Evolutionary conservation across 176 grass and related monocot genomes (phyloP).

Genomic region (Hordeum marinum): DNA sequence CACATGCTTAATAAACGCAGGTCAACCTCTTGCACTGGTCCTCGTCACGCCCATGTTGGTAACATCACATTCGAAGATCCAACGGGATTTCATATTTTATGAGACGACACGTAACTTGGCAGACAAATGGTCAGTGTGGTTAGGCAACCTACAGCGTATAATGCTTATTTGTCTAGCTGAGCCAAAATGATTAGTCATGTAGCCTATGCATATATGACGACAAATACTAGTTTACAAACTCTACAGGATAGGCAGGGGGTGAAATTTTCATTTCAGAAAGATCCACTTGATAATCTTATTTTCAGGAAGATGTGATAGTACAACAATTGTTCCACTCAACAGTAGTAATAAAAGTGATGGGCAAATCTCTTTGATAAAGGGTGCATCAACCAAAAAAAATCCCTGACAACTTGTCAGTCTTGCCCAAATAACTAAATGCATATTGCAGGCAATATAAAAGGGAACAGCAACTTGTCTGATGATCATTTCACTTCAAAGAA

Average conservation of each 20-base stretch:
- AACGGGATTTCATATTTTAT: slow-evolving; percentile 32
- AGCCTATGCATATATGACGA: background rate
- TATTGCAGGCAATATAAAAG: slow-evolving; percentile 18
- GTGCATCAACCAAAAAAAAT: background rate
- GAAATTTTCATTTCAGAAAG: slow-evolving; percentile 8
- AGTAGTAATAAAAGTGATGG: background rate
- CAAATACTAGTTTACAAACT: slow-evolving; percentile 23
- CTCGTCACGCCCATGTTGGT: slow-evolving; percentile 5
- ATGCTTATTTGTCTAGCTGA: slow-evolving; percentile 23
- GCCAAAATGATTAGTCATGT: slow-evolving; percentile 6
- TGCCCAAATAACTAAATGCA: background rate
- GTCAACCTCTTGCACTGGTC: slow-evolving; percentile 41
- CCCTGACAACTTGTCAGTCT: background rate
- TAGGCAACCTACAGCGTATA: slow-evolving; percentile 36
- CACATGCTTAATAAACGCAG: slow-evolving; percentile 29
- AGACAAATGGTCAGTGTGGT: slow-evolving; percentile 42
- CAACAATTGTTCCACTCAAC: background rate
- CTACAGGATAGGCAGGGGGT: slow-evolving; percentile 8
- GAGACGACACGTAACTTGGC: background rate
- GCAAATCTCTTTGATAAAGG: background rate
- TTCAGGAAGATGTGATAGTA: background rate
- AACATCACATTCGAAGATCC: slow-evolving; percentile 35
- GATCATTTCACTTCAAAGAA: slow-evolving; percentile 26
- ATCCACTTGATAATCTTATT: background rate
- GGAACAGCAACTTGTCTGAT: slow-evolving; percentile 31